Conservation (phyloP, 2,329 filamentous ascomycete species). For the Colletotrichum ledebouriae region DNA sequence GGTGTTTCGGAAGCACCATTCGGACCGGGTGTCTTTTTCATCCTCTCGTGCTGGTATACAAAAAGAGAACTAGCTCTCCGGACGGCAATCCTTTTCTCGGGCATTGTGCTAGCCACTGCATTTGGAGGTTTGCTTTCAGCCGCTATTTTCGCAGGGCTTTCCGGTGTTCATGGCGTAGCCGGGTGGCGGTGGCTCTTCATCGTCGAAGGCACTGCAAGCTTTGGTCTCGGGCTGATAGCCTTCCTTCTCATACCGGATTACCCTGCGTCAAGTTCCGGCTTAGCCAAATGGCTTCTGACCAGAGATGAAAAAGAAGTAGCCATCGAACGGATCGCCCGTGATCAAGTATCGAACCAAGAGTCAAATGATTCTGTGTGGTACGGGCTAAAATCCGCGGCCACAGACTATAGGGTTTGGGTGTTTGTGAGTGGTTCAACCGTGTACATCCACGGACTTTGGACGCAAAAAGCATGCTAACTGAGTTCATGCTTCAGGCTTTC, state of each 20-base stretch:
- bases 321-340: constrained; percentile 20
- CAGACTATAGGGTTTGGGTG: constrained; percentile 45
- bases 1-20: constrained; percentile 19
- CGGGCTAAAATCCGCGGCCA: constrained; percentile 44
- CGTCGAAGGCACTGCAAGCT: constrained; percentile 10
- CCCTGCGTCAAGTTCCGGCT: constrained; percentile 7
- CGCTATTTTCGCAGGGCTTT: constrained; percentile 27
- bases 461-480: neutral
- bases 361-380: constrained; percentile 23
- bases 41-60: constrained; percentile 76
- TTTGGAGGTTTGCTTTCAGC: constrained; percentile 41
- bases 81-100: neutral
- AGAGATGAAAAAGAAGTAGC: constrained; percentile 33
- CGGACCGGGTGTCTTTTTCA: constrained; percentile 57
- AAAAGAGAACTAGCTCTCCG: constrained; percentile 74
- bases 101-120: neutral
- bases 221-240: neutral
- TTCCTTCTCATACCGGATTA: constrained; percentile 15
- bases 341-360: constrained; percentile 43
- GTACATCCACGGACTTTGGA: neutral
- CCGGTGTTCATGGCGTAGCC: neutral
- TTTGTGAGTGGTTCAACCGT: constrained; percentile 30
- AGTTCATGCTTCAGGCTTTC: neutral
- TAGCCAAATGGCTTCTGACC: neutral
- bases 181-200: constrained; percentile 5